phyloP scores from a whole-genome alignment of 2,329 filamentous ascomycete genomes.

The Camillea tinctor region DNA sequence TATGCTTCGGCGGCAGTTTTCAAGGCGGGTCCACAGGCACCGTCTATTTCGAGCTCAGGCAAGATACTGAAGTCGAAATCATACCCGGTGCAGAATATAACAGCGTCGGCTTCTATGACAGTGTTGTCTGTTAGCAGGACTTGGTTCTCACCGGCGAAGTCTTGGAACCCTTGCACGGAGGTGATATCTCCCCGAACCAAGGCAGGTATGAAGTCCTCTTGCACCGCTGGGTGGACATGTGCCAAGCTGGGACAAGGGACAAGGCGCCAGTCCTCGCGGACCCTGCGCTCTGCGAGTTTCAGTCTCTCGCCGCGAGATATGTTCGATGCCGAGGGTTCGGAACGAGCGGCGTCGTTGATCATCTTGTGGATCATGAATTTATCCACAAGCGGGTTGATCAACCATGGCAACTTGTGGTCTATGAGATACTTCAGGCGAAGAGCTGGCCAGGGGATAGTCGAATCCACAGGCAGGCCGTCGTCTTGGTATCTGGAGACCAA shows the following conservation, averaged over 20 bases:
- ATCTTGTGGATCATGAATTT: constrained; percentile 18
- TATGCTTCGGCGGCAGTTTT: constrained; percentile 6
- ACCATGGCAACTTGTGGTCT: constrained; percentile 16
- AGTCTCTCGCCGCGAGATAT: constrained; percentile 6
- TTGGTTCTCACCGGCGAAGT: constrained; percentile 14
- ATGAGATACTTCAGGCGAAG: constrained; percentile 23
- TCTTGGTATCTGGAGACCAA: constrained; percentile 17
- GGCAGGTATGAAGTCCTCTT: constrained; percentile 24
- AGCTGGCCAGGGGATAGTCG: constrained; percentile 14
- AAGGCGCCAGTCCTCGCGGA: constrained; percentile 19
- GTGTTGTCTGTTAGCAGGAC: constrained; percentile 16
- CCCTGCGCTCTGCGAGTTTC: constrained; percentile 6
- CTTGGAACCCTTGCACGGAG: constrained; percentile 18
- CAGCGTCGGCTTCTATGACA: constrained; percentile 18
- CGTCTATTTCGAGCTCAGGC: constrained; percentile 25
- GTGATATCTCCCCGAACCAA: constrained; percentile 12
- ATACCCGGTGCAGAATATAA: constrained; percentile 25
- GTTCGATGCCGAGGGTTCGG: constrained; percentile 4
- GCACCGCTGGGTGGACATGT: constrained; percentile 16
- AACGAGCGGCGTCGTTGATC: constrained; percentile 18
- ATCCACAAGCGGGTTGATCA: constrained; percentile 13
- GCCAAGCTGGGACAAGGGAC: constrained; percentile 17
- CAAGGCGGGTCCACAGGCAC: constrained; percentile 12
- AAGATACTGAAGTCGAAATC: constrained; percentile 20
- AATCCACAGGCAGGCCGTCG: constrained; percentile 17